Evolutionary conservation across 129 eudicot species (phyloP).

Genomic region (Chrysanthemum makinoi): DNA sequence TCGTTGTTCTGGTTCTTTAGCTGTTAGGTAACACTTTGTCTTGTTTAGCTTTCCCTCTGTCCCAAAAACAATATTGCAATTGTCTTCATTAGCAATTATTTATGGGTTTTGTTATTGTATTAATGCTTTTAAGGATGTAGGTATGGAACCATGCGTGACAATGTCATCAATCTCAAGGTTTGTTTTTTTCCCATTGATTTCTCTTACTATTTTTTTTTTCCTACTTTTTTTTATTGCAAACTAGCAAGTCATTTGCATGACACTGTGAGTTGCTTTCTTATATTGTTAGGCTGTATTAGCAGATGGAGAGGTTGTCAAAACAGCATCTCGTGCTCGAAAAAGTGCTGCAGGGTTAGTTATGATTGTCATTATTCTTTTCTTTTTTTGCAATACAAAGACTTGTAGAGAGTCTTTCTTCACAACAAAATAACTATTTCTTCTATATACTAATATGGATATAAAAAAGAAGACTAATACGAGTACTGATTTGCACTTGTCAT

Average conservation of each 20-base stretch:
- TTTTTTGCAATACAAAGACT: not conserved
- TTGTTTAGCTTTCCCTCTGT: slow-evolving; percentile 7
- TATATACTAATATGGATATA: no score
- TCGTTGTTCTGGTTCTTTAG: slow-evolving; percentile 98
- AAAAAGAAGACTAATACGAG: no score
- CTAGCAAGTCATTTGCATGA: not conserved
- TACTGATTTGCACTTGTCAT: not conserved
- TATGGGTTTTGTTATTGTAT: slow-evolving; percentile 16
- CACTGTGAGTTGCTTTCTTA: slow-evolving; percentile 19
- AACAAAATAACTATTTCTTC: no score
- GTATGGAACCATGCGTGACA: slow-evolving; percentile 99
- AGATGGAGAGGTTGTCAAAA: slow-evolving; percentile 88
- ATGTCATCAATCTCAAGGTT: slow-evolving; percentile 92
- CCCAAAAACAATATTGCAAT: slow-evolving; percentile 4
- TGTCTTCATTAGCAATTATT: not conserved
- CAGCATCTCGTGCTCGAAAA: slow-evolving; percentile 97
- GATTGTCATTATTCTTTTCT: not conserved
- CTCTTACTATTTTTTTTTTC: not conserved
- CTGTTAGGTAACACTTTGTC: slow-evolving; percentile 69
- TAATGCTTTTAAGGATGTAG: slow-evolving; percentile 52
- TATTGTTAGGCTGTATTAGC: slow-evolving; percentile 69
- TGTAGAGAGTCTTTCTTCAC: not conserved
- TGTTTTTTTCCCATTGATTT: slow-evolving; percentile 4
- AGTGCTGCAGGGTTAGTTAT: slow-evolving; percentile 96
- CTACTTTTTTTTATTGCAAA: not conserved